Conservation (phyloP, 371 early-diverging fungal genomes). For the Fennellomyces sp. region DNA sequence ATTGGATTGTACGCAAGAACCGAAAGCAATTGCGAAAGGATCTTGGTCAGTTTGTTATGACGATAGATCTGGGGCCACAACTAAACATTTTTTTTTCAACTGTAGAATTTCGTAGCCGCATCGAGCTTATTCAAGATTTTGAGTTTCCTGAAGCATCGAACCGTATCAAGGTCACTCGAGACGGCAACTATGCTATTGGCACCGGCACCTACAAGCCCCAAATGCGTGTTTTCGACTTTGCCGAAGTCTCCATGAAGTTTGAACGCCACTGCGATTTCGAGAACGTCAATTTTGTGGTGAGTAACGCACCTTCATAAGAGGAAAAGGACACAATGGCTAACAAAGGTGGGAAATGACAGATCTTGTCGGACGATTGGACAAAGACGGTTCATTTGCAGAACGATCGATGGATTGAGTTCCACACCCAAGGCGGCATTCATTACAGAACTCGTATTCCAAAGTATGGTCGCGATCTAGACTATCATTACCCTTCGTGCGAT, state of each 20-base stretch:
- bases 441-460: constrained; percentile 96
- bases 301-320: too few relatives aligned
- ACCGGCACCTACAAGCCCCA: constrained; percentile 99
- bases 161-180: constrained; percentile 82
- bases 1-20: constrained; percentile 91
- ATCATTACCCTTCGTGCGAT: constrained; percentile 93
- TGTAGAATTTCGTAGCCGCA: constrained; percentile 84
- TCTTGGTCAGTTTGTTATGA: too few relatives aligned
- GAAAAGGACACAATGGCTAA: background rate
- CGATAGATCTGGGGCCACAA: background rate
- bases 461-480: constrained; percentile 92
- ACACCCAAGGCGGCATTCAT: constrained; percentile 95
- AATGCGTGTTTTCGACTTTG: constrained; percentile 93
- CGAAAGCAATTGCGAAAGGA: constrained; percentile 88
- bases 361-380: constrained; percentile 97
- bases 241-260: constrained; percentile 95
- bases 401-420: constrained; percentile 97
- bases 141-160: constrained; percentile 97
- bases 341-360: constrained; percentile 27
- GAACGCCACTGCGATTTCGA: constrained; percentile 97
- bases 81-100: background rate
- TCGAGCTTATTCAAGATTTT: constrained; percentile 97
- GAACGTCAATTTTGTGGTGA: constrained; percentile 88
- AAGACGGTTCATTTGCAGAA: constrained; percentile 93
- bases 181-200: constrained; percentile 89